phyloP scores from a whole-genome alignment of 2,329 filamentous ascomycete species.

The Aspergillus sp. region DNA sequence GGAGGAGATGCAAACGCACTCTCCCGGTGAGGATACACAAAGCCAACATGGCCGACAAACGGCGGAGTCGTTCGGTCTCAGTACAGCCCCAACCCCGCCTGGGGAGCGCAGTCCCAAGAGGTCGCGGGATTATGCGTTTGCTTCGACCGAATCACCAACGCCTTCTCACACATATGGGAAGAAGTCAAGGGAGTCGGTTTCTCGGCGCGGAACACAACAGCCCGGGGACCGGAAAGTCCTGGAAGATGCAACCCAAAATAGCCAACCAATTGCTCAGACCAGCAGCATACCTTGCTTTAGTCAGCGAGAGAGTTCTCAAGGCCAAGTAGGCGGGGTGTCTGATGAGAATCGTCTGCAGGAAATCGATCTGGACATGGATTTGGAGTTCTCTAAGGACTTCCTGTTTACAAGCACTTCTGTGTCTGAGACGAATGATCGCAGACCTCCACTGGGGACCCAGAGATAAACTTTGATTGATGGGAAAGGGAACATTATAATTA shows the following conservation, averaged over 20 bases:
- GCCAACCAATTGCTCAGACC: constrained; percentile 21
- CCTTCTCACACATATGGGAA: constrained; percentile 2
- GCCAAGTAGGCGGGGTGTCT: constrained; percentile 6
- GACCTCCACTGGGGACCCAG: background rate
- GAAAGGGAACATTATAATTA: background rate
- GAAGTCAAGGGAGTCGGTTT: constrained; percentile 9
- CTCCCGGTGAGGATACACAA: constrained; percentile 19
- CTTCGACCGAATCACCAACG: constrained; percentile 13
- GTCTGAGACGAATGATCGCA: constrained; percentile 22
- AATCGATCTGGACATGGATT: constrained; percentile 33
- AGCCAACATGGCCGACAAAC: constrained; percentile 10
- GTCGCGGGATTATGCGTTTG: constrained; percentile 21
- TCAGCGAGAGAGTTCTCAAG: constrained; percentile 8
- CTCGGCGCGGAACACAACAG: constrained; percentile 3
- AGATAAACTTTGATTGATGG: background rate
- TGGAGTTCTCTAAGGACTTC: constrained; percentile 38
- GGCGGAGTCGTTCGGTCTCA: constrained; percentile 22
- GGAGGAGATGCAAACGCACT: constrained; percentile 16
- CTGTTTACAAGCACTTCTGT: constrained; percentile 35
- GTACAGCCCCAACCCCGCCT: constrained; percentile 19
- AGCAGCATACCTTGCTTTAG: constrained; percentile 13
- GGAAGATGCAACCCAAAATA: constrained; percentile 27
- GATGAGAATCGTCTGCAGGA: constrained; percentile 26
- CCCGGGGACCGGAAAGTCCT: constrained; percentile 24
- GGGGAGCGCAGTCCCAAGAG: constrained; percentile 30